Conservation (phyloP, 2,329 filamentous ascomycete species). For the Stagonosporopsis tanaceti region DNA sequence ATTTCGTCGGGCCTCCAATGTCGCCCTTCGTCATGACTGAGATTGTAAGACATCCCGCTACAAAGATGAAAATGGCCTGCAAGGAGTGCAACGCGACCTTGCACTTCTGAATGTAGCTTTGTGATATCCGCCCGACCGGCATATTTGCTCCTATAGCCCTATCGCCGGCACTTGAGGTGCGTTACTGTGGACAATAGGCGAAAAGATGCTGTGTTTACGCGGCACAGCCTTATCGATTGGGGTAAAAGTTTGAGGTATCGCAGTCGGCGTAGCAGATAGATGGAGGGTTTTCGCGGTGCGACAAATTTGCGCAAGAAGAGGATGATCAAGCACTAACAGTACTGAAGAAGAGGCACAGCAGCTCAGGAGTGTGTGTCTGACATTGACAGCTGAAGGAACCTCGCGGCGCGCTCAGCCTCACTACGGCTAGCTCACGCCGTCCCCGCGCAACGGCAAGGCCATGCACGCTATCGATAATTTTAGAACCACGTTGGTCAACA, state of each 20-base stretch:
- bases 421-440: conserved; percentile 17
- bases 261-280: conserved; percentile 4
- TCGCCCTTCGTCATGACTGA: conserved; percentile 65
- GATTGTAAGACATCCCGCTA: conserved; percentile 65
- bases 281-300: too few relatives aligned
- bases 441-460: conserved; percentile 18
- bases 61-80: conserved; percentile 65
- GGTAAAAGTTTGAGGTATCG: background rate
- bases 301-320: background rate
- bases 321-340: background rate
- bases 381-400: conserved; percentile 14
- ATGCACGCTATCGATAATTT: conserved; percentile 22
- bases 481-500: conserved; percentile 22
- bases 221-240: conserved; percentile 13
- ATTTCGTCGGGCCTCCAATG: conserved; percentile 63
- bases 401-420: conserved; percentile 20
- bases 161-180: conserved; percentile 6
- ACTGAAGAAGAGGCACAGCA: background rate
- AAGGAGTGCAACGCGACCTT: conserved; percentile 64
- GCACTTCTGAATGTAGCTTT: conserved; percentile 60
- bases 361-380: conserved; percentile 15
- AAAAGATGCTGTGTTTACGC: conserved; percentile 19
- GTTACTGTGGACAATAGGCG: conserved; percentile 17
- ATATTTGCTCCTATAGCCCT: conserved; percentile 36
- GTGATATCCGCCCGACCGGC: conserved; percentile 48